phyloP scores from a whole-genome alignment of 371 early-diverging fungal genomes.

The Paraphysoderma sedebokerense region DNA sequence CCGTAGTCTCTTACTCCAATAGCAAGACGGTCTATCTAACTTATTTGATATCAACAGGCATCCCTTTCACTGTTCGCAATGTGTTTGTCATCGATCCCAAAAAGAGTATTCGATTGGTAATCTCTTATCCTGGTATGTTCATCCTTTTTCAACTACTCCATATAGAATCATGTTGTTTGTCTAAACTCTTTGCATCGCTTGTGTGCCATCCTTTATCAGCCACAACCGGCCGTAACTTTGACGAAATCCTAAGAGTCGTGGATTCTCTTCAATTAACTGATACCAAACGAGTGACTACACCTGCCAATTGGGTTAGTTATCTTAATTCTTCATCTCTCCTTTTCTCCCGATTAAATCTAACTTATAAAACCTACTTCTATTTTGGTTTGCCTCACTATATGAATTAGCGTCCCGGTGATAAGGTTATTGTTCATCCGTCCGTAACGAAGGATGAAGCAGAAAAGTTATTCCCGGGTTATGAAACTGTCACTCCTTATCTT shows the following conservation, averaged over 20 bases:
- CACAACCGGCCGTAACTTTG: constrained; percentile 81
- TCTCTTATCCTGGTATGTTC: constrained; percentile 52
- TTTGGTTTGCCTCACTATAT: no score
- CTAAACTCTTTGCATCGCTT: no score
- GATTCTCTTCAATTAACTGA: constrained; percentile 85
- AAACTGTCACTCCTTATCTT: constrained; percentile 71
- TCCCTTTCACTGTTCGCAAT: constrained; percentile 85
- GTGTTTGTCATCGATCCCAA: constrained; percentile 89
- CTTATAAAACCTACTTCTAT: no score
- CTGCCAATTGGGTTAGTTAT: constrained; percentile 92
- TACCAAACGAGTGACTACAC: constrained; percentile 72
- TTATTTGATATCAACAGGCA: not conserved
- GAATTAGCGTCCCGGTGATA: no score
- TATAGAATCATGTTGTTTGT: no score
- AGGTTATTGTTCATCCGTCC: constrained; percentile 78
- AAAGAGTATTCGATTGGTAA: constrained; percentile 69
- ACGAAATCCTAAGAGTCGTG: constrained; percentile 79
- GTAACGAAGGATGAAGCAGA: constrained; percentile 67
- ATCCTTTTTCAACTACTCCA: no score
- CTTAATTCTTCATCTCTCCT: no score
- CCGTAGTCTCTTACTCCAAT: no score
- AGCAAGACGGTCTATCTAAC: no score
- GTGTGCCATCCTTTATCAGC: constrained; percentile 17
- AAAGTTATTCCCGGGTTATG: constrained; percentile 61
- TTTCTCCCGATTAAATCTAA: no score